A percentile compares a stretch with the other conserved stretches of the same genome.
Evolutionary conservation across 108 stramenopile species (phyloP).

Genomic region (Chaetoceros muelleri): DNA sequence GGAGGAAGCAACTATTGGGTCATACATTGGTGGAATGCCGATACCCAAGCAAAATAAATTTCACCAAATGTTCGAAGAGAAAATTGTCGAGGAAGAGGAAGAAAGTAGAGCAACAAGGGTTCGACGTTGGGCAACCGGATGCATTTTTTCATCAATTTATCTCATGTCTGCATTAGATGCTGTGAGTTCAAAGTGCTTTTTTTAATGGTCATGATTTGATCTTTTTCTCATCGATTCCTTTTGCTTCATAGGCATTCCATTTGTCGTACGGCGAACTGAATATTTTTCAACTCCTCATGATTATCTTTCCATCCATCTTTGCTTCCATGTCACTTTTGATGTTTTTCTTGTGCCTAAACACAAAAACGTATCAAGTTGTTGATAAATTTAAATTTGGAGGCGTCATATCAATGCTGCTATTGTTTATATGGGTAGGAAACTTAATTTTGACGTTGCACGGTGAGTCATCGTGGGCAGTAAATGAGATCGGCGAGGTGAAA

Average conservation of each 20-base stretch:
- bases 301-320: slow-evolving; percentile 21
- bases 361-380: slow-evolving; percentile 18
- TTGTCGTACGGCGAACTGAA: slow-evolving; percentile 14
- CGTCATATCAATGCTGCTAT: slow-evolving; percentile 18
- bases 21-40: neutral
- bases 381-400: slow-evolving; percentile 24
- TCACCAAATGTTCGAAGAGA: neutral
- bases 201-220: slow-evolving; percentile 19
- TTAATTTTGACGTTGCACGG: slow-evolving; percentile 35
- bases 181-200: slow-evolving; percentile 12
- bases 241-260: slow-evolving; percentile 33
- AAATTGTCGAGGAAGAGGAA: neutral
- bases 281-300: slow-evolving; percentile 15
- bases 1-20: neutral
- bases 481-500: slow-evolving; percentile 39
- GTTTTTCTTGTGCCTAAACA: slow-evolving; percentile 26
- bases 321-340: slow-evolving; percentile 11
- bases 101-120: neutral
- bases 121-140: neutral
- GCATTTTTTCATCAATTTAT: neutral
- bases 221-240: slow-evolving; percentile 28
- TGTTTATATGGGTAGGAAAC: slow-evolving; percentile 23
- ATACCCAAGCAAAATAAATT: neutral
- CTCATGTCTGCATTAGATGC: neutral
- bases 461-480: slow-evolving; percentile 40